Conservation (phyloP, 2,329 filamentous ascomycete species). For the Colletotrichum sublineola region DNA sequence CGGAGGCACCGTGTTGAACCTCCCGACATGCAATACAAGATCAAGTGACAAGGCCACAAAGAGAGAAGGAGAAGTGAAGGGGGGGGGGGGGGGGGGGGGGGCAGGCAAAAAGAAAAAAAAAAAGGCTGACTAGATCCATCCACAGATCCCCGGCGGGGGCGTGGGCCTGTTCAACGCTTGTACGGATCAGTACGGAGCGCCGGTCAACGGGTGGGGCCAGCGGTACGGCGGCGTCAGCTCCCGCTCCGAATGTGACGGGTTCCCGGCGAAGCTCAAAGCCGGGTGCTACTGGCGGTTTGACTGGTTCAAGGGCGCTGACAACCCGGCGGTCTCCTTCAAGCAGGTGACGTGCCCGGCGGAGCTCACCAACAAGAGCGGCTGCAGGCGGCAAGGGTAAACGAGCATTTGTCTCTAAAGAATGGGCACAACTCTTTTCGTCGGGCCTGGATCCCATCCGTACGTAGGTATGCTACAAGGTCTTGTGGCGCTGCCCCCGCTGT, state of each 20-base stretch:
- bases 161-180: slow-evolving; percentile 65
- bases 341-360: slow-evolving; percentile 68
- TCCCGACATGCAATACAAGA: not conserved
- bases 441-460: not conserved
- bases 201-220: slow-evolving; percentile 65
- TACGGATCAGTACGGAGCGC: slow-evolving; percentile 58
- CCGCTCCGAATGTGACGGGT: slow-evolving; percentile 63
- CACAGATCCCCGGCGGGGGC: slow-evolving; percentile 64
- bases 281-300: slow-evolving; percentile 75
- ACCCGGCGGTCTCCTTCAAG: slow-evolving; percentile 67
- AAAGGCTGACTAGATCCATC: not conserved
- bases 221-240: slow-evolving; percentile 70
- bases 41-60: too few species aligned
- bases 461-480: not conserved
- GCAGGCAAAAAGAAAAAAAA: not conserved
- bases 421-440: not conserved
- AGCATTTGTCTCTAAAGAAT: not conserved
- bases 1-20: not conserved
- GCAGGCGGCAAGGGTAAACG: slow-evolving; percentile 46
- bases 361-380: slow-evolving; percentile 58
- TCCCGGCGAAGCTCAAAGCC: slow-evolving; percentile 66
- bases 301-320: slow-evolving; percentile 72
- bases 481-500: not conserved
- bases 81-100: too few species aligned
- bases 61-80: not conserved